Evolutionary conservation across 2,329 filamentous ascomycete genomes (phyloP).

Genomic region (Neobulgaria alba): DNA sequence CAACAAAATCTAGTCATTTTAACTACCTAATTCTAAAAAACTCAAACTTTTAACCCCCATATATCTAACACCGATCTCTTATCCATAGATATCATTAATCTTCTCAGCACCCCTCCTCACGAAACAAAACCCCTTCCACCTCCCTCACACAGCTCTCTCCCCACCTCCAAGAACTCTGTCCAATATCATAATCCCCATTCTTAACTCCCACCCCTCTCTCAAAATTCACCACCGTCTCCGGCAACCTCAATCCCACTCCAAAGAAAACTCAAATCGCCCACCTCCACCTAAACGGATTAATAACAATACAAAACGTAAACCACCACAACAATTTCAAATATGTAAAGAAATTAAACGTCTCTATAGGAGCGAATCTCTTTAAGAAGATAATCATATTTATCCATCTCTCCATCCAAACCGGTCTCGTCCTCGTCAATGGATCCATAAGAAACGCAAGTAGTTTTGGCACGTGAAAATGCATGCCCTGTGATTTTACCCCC

Average conservation of each 20-base stretch:
- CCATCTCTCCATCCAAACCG: slow-evolving; percentile 75
- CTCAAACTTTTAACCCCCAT: no score
- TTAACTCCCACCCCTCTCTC: slow-evolving; percentile 44
- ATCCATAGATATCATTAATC: no score
- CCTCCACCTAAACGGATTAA: slow-evolving; percentile 87
- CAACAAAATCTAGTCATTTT: no score
- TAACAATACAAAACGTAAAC: slow-evolving; percentile 68
- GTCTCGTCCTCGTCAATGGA: slow-evolving; percentile 61
- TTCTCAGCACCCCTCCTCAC: no score
- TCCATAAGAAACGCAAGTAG: slow-evolving; percentile 81
- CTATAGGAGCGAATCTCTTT: slow-evolving; percentile 61
- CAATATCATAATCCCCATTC: slow-evolving; percentile 34
- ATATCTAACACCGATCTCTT: no score
- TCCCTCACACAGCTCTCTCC: not conserved
- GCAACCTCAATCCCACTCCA: slow-evolving; percentile 59
- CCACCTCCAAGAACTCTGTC: slow-evolving; percentile 14
- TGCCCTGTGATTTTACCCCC: no score
- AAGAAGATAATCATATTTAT: slow-evolving; percentile 73
- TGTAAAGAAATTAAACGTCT: slow-evolving; percentile 83
- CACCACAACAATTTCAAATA: slow-evolving; percentile 79
- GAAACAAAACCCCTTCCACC: not conserved
- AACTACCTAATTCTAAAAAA: no score
- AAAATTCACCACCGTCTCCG: slow-evolving; percentile 54
- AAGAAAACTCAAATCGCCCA: slow-evolving; percentile 80
- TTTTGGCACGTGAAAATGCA: no score